Conservation (phyloP, 371 early-diverging fungal genomes). For the Apophysomyces ossiformis region DNA sequence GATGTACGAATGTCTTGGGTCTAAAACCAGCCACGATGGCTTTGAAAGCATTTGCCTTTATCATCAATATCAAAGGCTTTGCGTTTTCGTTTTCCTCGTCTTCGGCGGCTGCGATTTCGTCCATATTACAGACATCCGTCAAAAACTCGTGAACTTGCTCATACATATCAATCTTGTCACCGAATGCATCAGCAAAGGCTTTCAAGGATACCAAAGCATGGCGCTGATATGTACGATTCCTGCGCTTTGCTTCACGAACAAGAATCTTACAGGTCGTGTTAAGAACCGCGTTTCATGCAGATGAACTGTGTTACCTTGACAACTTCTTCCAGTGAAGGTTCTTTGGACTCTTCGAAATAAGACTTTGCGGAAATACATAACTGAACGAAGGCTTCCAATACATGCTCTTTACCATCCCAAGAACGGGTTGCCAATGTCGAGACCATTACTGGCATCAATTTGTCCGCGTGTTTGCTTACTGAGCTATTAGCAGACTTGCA, state of each 20-base stretch:
- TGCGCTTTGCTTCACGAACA: conserved; percentile 75
- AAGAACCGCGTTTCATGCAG: neutral
- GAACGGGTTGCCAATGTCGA: conserved; percentile 75
- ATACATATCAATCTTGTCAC: conserved; percentile 56
- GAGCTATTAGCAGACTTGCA: conserved; percentile 48
- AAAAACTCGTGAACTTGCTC: conserved; percentile 62
- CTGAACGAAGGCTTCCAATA: conserved; percentile 73
- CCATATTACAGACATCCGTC: conserved; percentile 58
- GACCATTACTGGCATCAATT: conserved; percentile 66
- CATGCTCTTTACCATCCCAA: conserved; percentile 90
- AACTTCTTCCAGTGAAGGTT: conserved; percentile 47
- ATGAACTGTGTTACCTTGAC: conserved; percentile 40
- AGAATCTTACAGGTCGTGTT: conserved; percentile 42
- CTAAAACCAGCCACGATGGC: conserved; percentile 64
- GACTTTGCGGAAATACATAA: conserved; percentile 62
- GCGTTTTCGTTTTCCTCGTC: conserved; percentile 70
- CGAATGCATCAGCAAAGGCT: conserved; percentile 60
- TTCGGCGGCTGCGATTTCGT: conserved; percentile 59
- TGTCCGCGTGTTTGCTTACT: conserved; percentile 46
- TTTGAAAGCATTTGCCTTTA: conserved; percentile 75
- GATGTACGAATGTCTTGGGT: conserved; percentile 42
- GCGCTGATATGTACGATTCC: conserved; percentile 70
- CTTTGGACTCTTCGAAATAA: conserved; percentile 39
- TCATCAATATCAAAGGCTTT: conserved; percentile 66
- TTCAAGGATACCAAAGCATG: conserved; percentile 71